Conservation (phyloP, 805 yeast genomes). For the Metschnikowia sp. region DNA sequence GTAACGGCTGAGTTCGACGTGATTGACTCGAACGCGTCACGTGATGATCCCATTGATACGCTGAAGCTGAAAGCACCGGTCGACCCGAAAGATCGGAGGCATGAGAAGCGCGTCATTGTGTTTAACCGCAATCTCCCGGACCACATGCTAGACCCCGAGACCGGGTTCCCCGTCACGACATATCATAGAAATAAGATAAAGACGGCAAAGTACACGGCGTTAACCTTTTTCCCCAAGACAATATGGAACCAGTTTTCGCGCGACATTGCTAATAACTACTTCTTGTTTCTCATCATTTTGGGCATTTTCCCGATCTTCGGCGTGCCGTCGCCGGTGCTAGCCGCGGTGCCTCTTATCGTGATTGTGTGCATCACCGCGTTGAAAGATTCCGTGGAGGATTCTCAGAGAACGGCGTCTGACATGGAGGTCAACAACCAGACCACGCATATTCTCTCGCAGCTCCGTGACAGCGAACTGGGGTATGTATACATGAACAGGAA, state of each 20-base stretch:
- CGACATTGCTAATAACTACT: constrained; percentile 60
- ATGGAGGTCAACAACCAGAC: constrained; percentile 68
- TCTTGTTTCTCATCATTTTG: constrained; percentile 50
- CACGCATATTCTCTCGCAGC: constrained; percentile 56
- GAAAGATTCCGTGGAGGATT: constrained; percentile 78
- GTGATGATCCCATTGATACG: constrained; percentile 24
- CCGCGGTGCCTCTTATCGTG: constrained; percentile 78
- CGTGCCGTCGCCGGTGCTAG: constrained; percentile 66
- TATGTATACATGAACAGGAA: constrained; percentile 48
- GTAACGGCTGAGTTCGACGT: constrained; percentile 4
- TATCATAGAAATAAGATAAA: constrained; percentile 58
- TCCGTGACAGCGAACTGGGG: constrained; percentile 33
- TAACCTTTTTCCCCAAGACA: constrained; percentile 56
- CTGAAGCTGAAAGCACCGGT: constrained; percentile 10
- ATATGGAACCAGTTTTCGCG: constrained; percentile 47
- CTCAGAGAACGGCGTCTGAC: constrained; percentile 61
- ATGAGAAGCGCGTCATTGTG: constrained; percentile 14
- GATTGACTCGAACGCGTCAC: constrained; percentile 12
- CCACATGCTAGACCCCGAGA: constrained; percentile 41
- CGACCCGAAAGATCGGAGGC: constrained; percentile 30
- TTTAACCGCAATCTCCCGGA: constrained; percentile 62
- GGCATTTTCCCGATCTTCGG: constrained; percentile 63
- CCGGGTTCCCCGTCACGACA: constrained; percentile 27
- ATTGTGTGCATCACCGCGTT: constrained; percentile 71
- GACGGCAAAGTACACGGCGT: constrained; percentile 61